phyloP scores from a whole-genome alignment of 352 stramenopile genomes.

The Pythium aphanidermatum region DNA sequence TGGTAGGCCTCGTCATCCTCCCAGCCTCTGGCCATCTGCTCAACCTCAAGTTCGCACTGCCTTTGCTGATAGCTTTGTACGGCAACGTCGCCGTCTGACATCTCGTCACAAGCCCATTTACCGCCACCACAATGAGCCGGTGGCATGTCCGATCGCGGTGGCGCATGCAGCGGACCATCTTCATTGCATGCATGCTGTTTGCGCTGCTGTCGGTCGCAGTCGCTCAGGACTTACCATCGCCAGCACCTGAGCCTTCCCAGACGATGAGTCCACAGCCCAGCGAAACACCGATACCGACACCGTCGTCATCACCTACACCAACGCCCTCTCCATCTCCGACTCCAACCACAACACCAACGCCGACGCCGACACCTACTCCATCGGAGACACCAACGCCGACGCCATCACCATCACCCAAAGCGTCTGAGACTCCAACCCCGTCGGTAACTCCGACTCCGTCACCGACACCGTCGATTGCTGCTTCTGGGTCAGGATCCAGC shows the following conservation, averaged over 20 bases:
- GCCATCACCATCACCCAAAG: neutral
- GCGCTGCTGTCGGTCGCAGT: constrained; percentile 1
- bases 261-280: neutral
- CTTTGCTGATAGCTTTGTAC: neutral
- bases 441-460: constrained; percentile 1
- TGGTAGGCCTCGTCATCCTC: neutral
- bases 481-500: neutral
- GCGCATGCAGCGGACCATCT: no score
- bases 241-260: neutral
- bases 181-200: constrained; percentile 4
- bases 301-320: neutral
- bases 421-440: constrained; percentile 3
- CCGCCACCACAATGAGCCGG: no score
- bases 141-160: no score
- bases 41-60: neutral
- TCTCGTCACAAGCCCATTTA: constrained; percentile 1
- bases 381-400: neutral
- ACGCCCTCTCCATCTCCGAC: constrained; percentile 5
- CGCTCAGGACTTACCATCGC: constrained; percentile 2
- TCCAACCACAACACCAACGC: neutral
- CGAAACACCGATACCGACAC: neutral
- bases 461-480: neutral
- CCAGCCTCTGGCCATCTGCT: constrained; percentile 1
- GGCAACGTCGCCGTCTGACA: neutral
- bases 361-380: constrained; percentile 1